phyloP scores from a whole-genome alignment of 2,329 filamentous ascomycete species.

The Fusarium sulawesiense region DNA sequence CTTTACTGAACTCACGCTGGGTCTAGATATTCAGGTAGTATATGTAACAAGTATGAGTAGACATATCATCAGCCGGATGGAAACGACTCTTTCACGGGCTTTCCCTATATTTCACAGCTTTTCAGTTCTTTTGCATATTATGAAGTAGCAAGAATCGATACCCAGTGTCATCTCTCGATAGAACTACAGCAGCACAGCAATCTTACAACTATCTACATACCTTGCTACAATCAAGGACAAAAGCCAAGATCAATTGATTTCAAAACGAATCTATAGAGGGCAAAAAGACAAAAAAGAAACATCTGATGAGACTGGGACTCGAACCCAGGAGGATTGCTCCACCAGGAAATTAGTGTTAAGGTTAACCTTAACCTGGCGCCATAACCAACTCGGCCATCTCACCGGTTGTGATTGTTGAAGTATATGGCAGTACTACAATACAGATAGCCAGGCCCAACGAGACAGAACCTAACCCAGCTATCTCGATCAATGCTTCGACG shows the following conservation, averaged over 20 bases:
- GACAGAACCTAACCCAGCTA: not conserved
- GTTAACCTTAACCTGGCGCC: slow-evolving; percentile 52
- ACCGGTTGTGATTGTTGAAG: slow-evolving; percentile 31
- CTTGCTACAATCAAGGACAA: not conserved
- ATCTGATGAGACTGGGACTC: slow-evolving; percentile 51
- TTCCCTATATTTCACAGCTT: no score
- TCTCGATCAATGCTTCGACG: not conserved
- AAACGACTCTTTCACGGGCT: not conserved
- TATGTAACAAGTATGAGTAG: not conserved
- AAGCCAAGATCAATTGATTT: not conserved
- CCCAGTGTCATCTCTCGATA: not conserved
- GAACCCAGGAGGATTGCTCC: slow-evolving; percentile 53
- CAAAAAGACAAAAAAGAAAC: not conserved
- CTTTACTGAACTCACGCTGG: not conserved
- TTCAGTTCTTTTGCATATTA: no score
- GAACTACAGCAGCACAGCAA: not conserved
- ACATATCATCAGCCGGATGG: not conserved
- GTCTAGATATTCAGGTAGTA: not conserved
- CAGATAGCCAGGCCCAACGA: rapidly evolving
- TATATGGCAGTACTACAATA: rapidly evolving
- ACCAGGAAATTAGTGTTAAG: slow-evolving; percentile 49
- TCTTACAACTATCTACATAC: not conserved
- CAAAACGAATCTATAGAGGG: rapidly evolving
- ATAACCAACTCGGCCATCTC: slow-evolving; percentile 54
- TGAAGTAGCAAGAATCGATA: no score